Base-by-base conservation (phyloP, 2,329 filamentous ascomycete species). In the Juglanconis sp. region DNA sequence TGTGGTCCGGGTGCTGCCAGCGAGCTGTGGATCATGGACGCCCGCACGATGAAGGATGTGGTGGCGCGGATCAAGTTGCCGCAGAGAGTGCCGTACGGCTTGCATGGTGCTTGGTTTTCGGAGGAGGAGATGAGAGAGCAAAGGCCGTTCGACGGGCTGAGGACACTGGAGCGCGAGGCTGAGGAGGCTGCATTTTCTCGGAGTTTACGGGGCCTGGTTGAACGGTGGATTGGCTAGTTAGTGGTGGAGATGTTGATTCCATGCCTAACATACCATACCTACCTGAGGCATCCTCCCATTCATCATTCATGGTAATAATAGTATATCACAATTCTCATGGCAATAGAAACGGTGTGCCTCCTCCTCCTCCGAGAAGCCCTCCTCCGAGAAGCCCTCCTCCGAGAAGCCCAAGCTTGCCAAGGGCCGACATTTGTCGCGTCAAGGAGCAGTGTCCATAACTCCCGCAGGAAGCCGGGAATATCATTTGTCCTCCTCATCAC, bases 21-120 rank as follows among this genome's bases (percentile, higher is more conserved):
- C 36, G 87, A 91, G 70, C 73, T 91, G 0, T 91, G 88, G 88
- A 76, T 90, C 13, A 78, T 91, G 35, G 81, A 90, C 66, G 87
- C 87, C 0, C 80, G 69, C 62, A 76, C 77, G 2, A 90, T 91
- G 87, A 76, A 69, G 31, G 77, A 84, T 3, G 75, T 90, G 0
- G 77, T 88, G 3, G 84, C 81, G 5, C 80, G 77, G 61, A 77
- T 91, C 3, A 71, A 73, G 24, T 72, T 91, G 38, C 87, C 87
- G 2, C 87, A 89, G 65, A 73, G 88, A 11, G 87, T 91, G 0
- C 87, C 88, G 0, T 91, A 91, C 66, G 87, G 88, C 0, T 71
- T 91, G 53, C 88, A 89, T 68, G 86, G 85, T 4, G 77, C 76
- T 6, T 89, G 85, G 83, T 87, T 88, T 57, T 72, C 76, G 0